These are phyloP conservation scores for Phellopilus nigrolimitatus DNA, from an alignment of 1,284 basidiomycete species.

Conservation along the genomic window DNA sequence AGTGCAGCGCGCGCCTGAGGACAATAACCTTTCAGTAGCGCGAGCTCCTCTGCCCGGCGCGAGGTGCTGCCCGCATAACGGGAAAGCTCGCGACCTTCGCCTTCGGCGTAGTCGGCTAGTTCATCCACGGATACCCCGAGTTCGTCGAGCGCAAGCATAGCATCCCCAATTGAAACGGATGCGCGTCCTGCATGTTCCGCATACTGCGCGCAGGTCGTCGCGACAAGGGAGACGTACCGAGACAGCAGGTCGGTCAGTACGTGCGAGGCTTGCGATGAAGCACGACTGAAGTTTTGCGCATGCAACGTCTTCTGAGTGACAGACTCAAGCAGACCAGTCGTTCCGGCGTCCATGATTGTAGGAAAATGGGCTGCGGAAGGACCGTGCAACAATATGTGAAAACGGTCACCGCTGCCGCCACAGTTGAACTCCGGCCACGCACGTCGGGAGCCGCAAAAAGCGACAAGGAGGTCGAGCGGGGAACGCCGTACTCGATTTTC, in stretches of 20 bases:
- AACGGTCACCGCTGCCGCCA: too few relatives aligned
- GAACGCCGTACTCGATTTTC: too few relatives aligned
- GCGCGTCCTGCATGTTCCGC: constrained; percentile 66
- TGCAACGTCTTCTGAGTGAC: constrained; percentile 65
- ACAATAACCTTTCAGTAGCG: constrained; percentile 63
- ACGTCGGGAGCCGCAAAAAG: too few relatives aligned
- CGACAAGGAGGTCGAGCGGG: too few relatives aligned
- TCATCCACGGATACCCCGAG: constrained; percentile 67
- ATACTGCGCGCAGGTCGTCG: constrained; percentile 61
- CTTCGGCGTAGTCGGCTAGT: constrained; percentile 52
- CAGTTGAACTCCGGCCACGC: too few relatives aligned
- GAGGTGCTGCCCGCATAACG: constrained; percentile 58
- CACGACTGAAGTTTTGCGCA: constrained; percentile 66
- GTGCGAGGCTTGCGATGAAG: constrained; percentile 62
- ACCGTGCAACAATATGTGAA: too few relatives aligned
- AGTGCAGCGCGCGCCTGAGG: constrained; percentile 8
- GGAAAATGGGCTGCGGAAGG: too few relatives aligned
- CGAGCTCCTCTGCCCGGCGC: constrained; percentile 62
- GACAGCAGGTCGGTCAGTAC: constrained; percentile 68
- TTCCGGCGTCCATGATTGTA: constrained; percentile 13
- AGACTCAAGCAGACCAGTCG: constrained; percentile 48
- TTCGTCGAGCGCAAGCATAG: constrained; percentile 62
- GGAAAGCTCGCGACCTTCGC: constrained; percentile 61
- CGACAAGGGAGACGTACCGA: constrained; percentile 60
- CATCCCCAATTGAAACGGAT: constrained; percentile 50